These are phyloP conservation scores for Annulohypoxylon bovei DNA, from an alignment of 495 filamentous ascomycete genomes.

Conservation along the genomic window DNA sequence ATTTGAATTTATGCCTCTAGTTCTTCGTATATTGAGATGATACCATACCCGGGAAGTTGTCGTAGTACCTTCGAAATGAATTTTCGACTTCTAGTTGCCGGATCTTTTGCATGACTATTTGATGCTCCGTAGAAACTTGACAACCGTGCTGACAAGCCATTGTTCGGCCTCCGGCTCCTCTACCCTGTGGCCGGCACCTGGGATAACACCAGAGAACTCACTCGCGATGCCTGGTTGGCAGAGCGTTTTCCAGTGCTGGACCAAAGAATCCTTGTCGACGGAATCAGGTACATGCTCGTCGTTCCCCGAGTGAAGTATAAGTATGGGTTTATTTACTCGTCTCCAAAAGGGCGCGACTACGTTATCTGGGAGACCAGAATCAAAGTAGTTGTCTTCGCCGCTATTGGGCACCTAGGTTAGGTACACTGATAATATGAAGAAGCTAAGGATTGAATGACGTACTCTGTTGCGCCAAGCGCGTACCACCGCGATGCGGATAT, in stretches of 20 bases:
- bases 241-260: constrained; percentile 67
- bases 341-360: constrained; percentile 71
- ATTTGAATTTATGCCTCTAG: not conserved
- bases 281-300: constrained; percentile 75
- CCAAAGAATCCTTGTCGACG: constrained; percentile 71
- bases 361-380: constrained; percentile 74
- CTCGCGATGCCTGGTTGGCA: constrained; percentile 52
- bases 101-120: constrained; percentile 17
- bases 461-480: constrained; percentile 68
- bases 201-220: constrained; percentile 53
- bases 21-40: not conserved
- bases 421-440: not conserved
- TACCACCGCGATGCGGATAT: constrained; percentile 76
- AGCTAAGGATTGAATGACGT: constrained; percentile 29
- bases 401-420: constrained; percentile 45
- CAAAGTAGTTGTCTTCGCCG: constrained; percentile 90
- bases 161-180: constrained; percentile 47
- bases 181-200: constrained; percentile 55
- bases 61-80: not conserved
- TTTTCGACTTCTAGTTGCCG: not conserved
- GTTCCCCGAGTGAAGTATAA: constrained; percentile 72
- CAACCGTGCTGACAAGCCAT: constrained; percentile 53
- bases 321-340: constrained; percentile 62
- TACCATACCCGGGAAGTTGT: not conserved
- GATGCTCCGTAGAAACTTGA: constrained; percentile 49